Base-by-base conservation (phyloP, 164 flowering plant genomes). In the Piper longum region DNA sequence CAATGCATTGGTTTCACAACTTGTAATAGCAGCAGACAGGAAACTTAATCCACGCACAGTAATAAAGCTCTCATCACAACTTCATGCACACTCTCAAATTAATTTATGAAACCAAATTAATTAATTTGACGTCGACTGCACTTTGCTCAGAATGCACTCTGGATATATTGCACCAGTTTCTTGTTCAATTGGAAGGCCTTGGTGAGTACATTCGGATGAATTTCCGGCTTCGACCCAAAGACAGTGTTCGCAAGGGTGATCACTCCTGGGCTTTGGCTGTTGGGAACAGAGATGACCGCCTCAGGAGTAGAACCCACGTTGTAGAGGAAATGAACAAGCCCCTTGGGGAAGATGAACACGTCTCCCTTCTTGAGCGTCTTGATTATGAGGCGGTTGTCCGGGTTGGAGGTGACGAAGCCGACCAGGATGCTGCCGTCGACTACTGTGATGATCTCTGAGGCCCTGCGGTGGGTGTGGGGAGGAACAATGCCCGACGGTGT, bases 401-500 rank as follows among this genome's bases (percentile, higher is more conserved):
- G 66, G 43, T 66, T 71, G 16, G 69, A 66, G n/a, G 73, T 71
- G 48, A 71, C 63, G 11, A 71, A 71, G 41, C 73, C 73, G 7
- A 63, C 73, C 2, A 56, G 17, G 17, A 71, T 69, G 26, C 54
- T 71, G 51, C 73, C 73, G 5, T 71, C 66, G 57, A 66, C 3
- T 43, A 71, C 73, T 0, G 54, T 59, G n/a, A 71, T 12, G 59
- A 71, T 66, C 60, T 71, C 73, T 4, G 36, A 26, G 36, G 69
- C 69, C 19, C 73, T 60, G 39, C 65, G 69, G 56, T 71, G 69
- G 7, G 66, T 66, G 63, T 71, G 73, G 17, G 73, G 73, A 61
- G 73, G 63, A 63, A 45, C 62, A 52, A 57, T 51, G 16, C 73
- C 73, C 4, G 14, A 7, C 5, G 63, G 73, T 51, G 73, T 70